Evolutionary conservation across 2,329 filamentous ascomycete species (phyloP).

Genomic region (Scedosporium apiospermum): DNA sequence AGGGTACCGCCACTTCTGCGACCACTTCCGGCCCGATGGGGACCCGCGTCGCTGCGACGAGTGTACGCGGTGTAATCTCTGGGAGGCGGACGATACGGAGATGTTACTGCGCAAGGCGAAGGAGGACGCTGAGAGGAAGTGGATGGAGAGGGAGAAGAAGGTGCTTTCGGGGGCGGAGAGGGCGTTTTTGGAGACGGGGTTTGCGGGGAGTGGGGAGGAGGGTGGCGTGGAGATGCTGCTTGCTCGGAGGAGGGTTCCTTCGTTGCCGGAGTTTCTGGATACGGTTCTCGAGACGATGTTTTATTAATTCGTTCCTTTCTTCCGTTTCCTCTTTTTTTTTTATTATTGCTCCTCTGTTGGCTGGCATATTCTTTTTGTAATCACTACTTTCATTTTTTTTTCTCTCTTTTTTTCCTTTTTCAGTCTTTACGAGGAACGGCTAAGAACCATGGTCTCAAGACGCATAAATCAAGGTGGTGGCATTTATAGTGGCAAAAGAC

Average conservation of each 20-base stretch:
- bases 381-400: background rate
- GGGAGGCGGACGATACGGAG: slow-evolving; percentile 67
- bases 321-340: slow-evolving; percentile 2
- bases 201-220: slow-evolving; percentile 19
- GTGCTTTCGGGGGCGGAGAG: slow-evolving; percentile 31
- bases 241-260: slow-evolving; percentile 23
- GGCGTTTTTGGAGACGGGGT: slow-evolving; percentile 46
- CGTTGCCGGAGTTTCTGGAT: slow-evolving; percentile 22
- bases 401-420: background rate
- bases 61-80: slow-evolving; percentile 73
- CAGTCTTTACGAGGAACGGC: background rate
- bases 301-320: slow-evolving; percentile 6
- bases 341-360: background rate
- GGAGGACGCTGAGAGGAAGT: slow-evolving; percentile 61
- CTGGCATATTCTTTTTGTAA: background rate
- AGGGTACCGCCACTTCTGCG: slow-evolving; percentile 90
- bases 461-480: background rate
- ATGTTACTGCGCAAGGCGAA: slow-evolving; percentile 58
- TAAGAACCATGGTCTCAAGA: background rate
- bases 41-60: slow-evolving; percentile 63
- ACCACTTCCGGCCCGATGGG: slow-evolving; percentile 80
- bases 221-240: slow-evolving; percentile 23
- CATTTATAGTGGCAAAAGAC: background rate
- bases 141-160: slow-evolving; percentile 55
- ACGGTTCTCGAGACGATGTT: background rate